Conservation (phyloP, 2,329 filamentous ascomycete genomes). For the Pestalotiopsis sp. region DNA sequence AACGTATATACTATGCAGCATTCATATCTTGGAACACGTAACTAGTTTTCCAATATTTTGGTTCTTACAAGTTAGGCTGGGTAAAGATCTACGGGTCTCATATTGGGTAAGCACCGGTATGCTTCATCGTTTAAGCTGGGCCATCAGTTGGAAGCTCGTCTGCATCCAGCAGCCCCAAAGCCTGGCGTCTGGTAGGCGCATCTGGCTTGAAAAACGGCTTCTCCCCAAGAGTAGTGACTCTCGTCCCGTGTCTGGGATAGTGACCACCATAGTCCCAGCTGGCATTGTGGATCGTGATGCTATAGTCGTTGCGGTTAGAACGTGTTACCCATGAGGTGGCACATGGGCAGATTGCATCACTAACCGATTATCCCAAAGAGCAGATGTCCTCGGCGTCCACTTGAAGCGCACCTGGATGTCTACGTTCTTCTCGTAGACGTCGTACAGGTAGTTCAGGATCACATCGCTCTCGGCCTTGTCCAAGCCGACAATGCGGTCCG, state of each 20-base stretch:
- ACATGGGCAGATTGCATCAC: constrained; percentile 19
- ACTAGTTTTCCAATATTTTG: too few species aligned
- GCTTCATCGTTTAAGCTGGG: constrained; percentile 12
- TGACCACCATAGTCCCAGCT: constrained; percentile 73
- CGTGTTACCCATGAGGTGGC: too few species aligned
- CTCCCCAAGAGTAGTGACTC: constrained; percentile 72
- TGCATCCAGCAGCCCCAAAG: constrained; percentile 63
- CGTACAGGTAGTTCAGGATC: constrained; percentile 67
- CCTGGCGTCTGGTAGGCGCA: constrained; percentile 68
- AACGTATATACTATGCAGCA: too few species aligned
- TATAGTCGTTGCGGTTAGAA: constrained; percentile 23
- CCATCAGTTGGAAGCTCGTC: constrained; percentile 45
- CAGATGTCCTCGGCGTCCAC: constrained; percentile 69
- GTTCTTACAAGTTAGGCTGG: too few species aligned
- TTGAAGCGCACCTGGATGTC: constrained; percentile 75
- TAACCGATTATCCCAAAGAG: constrained; percentile 71
- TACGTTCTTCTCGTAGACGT: constrained; percentile 70
- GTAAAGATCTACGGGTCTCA: too few species aligned
- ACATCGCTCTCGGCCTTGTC: constrained; percentile 71
- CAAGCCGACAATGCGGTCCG: constrained; percentile 67
- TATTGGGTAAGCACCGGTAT: too few species aligned
- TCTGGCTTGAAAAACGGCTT: constrained; percentile 68
- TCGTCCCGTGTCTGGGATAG: constrained; percentile 70
- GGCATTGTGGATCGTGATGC: constrained; percentile 74
- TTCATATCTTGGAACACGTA: too few species aligned